phyloP scores from a whole-genome alignment of 345 rosid genomes.

The Corchorus capsularis region DNA sequence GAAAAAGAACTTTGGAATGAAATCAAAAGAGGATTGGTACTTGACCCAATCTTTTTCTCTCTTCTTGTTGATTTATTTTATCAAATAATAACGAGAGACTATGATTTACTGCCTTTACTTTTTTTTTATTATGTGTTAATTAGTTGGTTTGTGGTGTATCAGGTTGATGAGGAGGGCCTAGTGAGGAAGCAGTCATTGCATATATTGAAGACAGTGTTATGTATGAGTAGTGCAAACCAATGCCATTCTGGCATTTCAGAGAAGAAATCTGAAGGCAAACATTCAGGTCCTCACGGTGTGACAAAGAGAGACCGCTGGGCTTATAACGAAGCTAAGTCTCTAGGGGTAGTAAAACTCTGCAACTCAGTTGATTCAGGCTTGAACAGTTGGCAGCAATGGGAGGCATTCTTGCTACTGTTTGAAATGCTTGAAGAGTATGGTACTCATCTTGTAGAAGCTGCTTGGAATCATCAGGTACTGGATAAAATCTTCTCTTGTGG shows the following conservation, averaged over 20 bases:
- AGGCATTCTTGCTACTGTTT: slow-evolving; percentile 79
- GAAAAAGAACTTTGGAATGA: slow-evolving; percentile 83
- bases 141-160: slow-evolving; percentile 19
- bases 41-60: slow-evolving; percentile 22
- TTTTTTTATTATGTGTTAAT: slow-evolving; percentile 3
- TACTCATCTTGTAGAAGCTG: slow-evolving; percentile 96
- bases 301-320: slow-evolving; percentile 86
- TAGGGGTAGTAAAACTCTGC: slow-evolving; percentile 72
- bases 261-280: slow-evolving; percentile 35
- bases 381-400: slow-evolving; percentile 71
- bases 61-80: slow-evolving; percentile 21
- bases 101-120: neutral
- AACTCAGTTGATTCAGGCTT: slow-evolving; percentile 47
- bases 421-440: slow-evolving; percentile 97
- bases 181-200: slow-evolving; percentile 92
- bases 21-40: slow-evolving; percentile 91
- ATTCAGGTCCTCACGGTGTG: slow-evolving; percentile 50
- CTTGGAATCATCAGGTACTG: slow-evolving; percentile 91
- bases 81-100: slow-evolving; percentile 3
- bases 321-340: slow-evolving; percentile 83
- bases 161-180: slow-evolving; percentile 82
- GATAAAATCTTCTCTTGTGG: slow-evolving; percentile 1
- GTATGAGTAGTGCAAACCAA: slow-evolving; percentile 43
- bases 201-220: slow-evolving; percentile 58
- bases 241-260: slow-evolving; percentile 32